Evolutionary conservation across 441 rosid species (phyloP), one percentile per base, ranked within the genome.

Genomic region (Croton setiger): DNA sequence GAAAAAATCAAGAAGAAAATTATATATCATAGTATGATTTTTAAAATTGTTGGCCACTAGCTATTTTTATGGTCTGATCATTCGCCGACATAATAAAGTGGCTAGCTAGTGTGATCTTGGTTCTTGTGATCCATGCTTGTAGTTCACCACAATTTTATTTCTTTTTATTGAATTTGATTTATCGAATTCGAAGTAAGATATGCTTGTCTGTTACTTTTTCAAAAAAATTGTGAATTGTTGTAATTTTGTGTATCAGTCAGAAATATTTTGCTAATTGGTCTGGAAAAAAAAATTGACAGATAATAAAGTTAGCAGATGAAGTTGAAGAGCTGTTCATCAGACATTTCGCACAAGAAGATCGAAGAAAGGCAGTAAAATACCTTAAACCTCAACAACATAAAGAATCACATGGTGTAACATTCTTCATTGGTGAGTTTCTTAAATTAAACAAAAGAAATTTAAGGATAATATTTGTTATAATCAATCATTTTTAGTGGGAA

Each of bases 381-480:
- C 93, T 95, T 69, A 90, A 78, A 75, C 97, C 98, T 20, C 84
- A 75, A 72, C 97, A 87, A 44, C 92, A 73, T 39, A 81, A 82
- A 81, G 98, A 95, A 68, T 92, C 98, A 23, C 99, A 92, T 60
- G 27, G 87, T 71, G 85, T 84, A 66, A 90, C 98, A 59, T 95
- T 92, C 82, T 88, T 92, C 86, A 86, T 89, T 55, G 99, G 99
- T 90, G 66, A 91, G 88, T 81, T 75, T 65, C 48, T 63, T 13
- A 15, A 35, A 14, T 5, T 47, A 12, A 47, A 33, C 31, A 23
- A 35, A 52, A 37, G 5, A 48, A 63, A 6, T 15, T 33, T 12
- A n/a, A 57, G 12, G 65, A 65, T 58, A 58, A 68, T 45, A 64
- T 27, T 60, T 60, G 41, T 21, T 43, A 21, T 41, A 17, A 71